These are phyloP conservation scores for Arthrobotrys pseudoclavata DNA, from an alignment of 2,329 filamentous ascomycete genomes.

Conservation along the genomic window DNA sequence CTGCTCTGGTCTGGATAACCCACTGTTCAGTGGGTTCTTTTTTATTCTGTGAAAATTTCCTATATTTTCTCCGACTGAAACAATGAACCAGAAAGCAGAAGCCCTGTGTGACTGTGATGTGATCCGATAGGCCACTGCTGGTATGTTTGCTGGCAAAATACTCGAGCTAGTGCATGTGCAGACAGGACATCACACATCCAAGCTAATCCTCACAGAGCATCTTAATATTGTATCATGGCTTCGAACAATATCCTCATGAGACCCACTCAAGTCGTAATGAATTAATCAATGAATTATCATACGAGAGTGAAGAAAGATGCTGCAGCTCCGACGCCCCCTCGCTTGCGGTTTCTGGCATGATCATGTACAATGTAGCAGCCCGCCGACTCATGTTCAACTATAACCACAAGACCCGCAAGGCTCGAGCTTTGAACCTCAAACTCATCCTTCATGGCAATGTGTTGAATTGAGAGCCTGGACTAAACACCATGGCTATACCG, in stretches of 20 bases:
- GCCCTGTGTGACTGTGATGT: constrained; percentile 40
- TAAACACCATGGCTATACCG: constrained; percentile 16
- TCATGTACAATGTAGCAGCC: no score
- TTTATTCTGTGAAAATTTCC: not conserved
- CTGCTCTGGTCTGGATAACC: constrained; percentile 29
- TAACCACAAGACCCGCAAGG: constrained; percentile 17
- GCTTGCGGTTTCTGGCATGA: not conserved
- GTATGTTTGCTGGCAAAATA: constrained; percentile 6
- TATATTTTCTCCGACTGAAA: constrained; percentile 15
- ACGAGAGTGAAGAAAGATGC: not conserved
- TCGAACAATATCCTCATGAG: constrained; percentile 9
- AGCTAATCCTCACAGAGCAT: constrained; percentile 30
- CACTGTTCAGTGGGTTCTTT: constrained; percentile 2
- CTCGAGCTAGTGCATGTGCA: constrained; percentile 1
- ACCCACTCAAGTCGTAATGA: not conserved
- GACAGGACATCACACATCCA: constrained; percentile 22
- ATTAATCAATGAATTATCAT: not conserved
- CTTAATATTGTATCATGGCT: constrained; percentile 34
- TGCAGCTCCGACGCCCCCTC: constrained; percentile 9
- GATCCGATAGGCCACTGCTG: constrained; percentile 36
- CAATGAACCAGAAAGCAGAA: constrained; percentile 24
- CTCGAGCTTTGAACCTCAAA: constrained; percentile 11
- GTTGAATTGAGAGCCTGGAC: no score
- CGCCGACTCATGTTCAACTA: not conserved
- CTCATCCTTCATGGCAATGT: not conserved